Base-by-base conservation (phyloP, 1,139 yeast genomes). In the Zygosaccharomyces pseudobailii region DNA sequence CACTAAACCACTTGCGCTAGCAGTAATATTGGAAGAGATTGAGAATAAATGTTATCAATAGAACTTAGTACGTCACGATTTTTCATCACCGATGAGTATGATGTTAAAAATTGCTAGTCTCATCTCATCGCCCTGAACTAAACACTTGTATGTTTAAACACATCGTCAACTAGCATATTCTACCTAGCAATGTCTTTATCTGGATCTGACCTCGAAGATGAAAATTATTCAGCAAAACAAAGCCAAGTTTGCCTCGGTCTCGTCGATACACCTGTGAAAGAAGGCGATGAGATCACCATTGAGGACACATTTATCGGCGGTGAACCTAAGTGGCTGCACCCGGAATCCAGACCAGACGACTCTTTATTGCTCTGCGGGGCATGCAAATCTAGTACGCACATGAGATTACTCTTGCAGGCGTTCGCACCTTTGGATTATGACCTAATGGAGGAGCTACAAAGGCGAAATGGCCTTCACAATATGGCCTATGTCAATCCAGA, bases 291-390 rank as follows among this genome's bases (percentile, higher is more conserved):
- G 20, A 78, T 87, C 17, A 73, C 80, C 0, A 63, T 80, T 3
- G 88, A 83, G 54, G 96, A 87, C 59, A 79, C 92, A 1, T 82
- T 86, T 55, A 74, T 88, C 33, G 97, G 97, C 0, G 92, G 94
- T 0, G 71, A 74, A 47, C 95, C 94, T 4, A 62, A 71, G 3
- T 77, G 81, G 80, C 68, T 84, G 39, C 76, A 77, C 50, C 74
- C 75, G 2, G 69, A 72, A 0, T 79, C 88, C 0, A 64, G 68
- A 10, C 94, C 95, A 0, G 66, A 73, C 8, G 69, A 69, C 3
- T 74, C 74, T 10, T 63, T 78, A 27, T 58, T 82, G 3, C 67
- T 68, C 19, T 92, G 98, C 70, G 78, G 76, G 44, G 75, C 74
- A 49, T 92, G 98, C 68, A 58, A 63, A 35, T 47, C 57, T 5